These are phyloP conservation scores for Wickerhamiella spandovensis DNA, from an alignment of 805 yeast species.

Conservation along the genomic window DNA sequence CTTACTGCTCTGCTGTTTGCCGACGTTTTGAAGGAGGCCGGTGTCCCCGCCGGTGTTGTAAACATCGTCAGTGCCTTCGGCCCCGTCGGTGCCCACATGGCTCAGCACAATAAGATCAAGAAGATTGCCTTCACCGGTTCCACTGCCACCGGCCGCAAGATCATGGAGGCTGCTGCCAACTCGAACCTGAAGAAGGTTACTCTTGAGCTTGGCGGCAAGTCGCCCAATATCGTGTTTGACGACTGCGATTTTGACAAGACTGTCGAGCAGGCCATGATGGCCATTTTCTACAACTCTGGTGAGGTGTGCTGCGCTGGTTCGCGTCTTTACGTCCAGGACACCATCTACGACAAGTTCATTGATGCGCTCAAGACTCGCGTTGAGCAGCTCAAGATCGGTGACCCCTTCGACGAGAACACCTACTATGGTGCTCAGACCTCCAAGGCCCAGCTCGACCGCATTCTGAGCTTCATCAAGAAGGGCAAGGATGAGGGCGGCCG, in stretches of 20 bases:
- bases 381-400: conserved; percentile 48
- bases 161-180: conserved; percentile 59
- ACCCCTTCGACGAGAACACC: conserved; percentile 60
- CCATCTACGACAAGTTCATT: conserved; percentile 62
- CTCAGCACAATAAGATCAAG: conserved; percentile 51
- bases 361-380: conserved; percentile 41
- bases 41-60: conserved; percentile 65
- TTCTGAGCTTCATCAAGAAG: conserved; percentile 55
- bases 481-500: conserved; percentile 80
- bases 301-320: conserved; percentile 95
- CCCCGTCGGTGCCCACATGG: conserved; percentile 49
- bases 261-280: conserved; percentile 55
- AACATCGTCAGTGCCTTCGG: conserved; percentile 65
- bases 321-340: conserved; percentile 75
- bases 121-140: conserved; percentile 94
- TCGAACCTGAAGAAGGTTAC: conserved; percentile 71
- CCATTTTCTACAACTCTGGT: conserved; percentile 87
- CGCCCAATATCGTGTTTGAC: conserved; percentile 76
- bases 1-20: conserved; percentile 53
- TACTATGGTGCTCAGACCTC: conserved; percentile 90
- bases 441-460: conserved; percentile 57
- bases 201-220: conserved; percentile 90
- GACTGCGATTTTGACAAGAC: conserved; percentile 75
- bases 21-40: conserved; percentile 44
- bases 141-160: conserved; percentile 70